Evolutionary conservation across 257 asterid species (phyloP), one percentile per base, ranked within the genome.

Genomic region (Salvia hispanica): DNA sequence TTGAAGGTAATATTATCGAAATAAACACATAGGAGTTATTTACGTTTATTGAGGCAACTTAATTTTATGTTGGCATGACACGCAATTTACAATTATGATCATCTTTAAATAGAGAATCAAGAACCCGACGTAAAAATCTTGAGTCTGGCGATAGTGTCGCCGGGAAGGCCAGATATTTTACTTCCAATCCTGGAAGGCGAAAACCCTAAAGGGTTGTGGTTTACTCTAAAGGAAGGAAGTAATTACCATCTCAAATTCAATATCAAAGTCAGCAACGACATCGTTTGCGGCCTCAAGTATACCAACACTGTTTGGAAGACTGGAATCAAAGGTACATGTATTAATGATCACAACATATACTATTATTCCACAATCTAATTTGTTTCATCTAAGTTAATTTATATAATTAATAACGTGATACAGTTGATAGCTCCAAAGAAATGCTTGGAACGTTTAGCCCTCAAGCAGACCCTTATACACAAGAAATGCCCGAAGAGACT

Each of bases 401-500:
- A 7, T 37, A 7, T 5, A 18, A 9, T 15, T 44, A 43, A 56
- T 4, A 6, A 1, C 5, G 9, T 5, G 52, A 4, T 2, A 37
- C 50, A 83, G 88, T 83, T 42, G 83, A 83, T 51, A 73, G 83
- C 76, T 58, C 85, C 15, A 83, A 80, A 45, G 72, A 77, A 48
- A 83, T 83, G 88, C 60, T 83, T 71, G 88, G 88, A 48, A 77
- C 88, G 2, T 83, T 80, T 64, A 80, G 88, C 25, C 88, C 88
- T 51, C 88, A 83, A 57, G 80, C 72, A 12, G 88, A 83, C 66
- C 78, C 88, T 2, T 83, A 77, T 37, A 64, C 72, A 33, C 84
- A 80, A 58, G 85, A 72, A 58, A 77, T 80, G 85, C 71, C 78
- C 0, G 83, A 83, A 70, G 88, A 83, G 78, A 73, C 72, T 14